Evolutionary conservation across 305 asterid species (phyloP).

Genomic region (Solanum hybrid): DNA sequence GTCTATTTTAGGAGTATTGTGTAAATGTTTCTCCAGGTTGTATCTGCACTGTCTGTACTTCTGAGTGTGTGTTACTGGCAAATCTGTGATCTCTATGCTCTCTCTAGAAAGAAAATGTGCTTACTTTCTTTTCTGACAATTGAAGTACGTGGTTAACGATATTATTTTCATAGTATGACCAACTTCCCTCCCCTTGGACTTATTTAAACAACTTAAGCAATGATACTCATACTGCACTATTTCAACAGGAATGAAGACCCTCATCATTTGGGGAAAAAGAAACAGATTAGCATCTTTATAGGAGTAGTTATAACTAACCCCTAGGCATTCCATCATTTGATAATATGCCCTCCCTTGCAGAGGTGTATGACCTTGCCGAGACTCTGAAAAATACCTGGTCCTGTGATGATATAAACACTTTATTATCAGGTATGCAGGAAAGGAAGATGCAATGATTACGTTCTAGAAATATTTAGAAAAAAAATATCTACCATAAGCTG

Average conservation of each 20-base stretch:
- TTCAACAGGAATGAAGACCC: background rate
- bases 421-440: background rate
- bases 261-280: background rate
- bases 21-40: background rate
- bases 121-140: background rate
- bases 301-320: constrained; percentile 44
- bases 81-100: background rate
- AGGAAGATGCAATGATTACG: background rate
- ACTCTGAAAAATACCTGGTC: constrained; percentile 95
- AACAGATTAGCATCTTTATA: background rate
- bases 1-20: background rate
- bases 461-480: background rate
- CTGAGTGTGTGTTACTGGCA: background rate
- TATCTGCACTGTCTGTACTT: background rate
- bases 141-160: background rate
- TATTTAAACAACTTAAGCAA: background rate
- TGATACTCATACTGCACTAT: background rate
- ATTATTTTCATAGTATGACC: background rate
- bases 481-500: background rate
- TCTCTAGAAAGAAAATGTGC: background rate
- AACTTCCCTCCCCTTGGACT: background rate
- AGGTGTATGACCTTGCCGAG: constrained; percentile 92
- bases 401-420: constrained; percentile 34
- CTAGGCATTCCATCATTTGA: constrained; percentile 98
- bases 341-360: constrained; percentile 88